Evolutionary conservation across 2,329 filamentous ascomycete species (phyloP), one percentile per base, ranked within the genome.

Genomic region (Cladosporium oxysporum): DNA sequence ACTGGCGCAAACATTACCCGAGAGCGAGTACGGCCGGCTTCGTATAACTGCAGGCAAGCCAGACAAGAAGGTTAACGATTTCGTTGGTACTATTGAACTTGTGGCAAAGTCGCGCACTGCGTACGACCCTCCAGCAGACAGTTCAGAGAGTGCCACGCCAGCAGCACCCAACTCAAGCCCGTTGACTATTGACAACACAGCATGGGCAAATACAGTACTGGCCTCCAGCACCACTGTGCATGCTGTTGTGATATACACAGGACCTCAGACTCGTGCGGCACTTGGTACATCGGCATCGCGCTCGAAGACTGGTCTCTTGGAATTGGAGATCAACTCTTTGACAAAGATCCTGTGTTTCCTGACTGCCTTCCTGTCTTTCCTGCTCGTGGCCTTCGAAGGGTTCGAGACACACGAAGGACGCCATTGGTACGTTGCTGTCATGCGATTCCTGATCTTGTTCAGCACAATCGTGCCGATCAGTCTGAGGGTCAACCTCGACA

Each of bases 381-480:
- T 96, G 50, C 85, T 99, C 10, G 95, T 99, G 5, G 93, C 92
- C 0, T 80, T 98, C 2, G 89, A 97, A 77, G 90, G 92, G 0
- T 95, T 97, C 69, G 84, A 89, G 10, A 75, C 74, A n/a, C 87
- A 87, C 1, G 83, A 88, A 63, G 87, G 85, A 23, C 66, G 69
- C 35, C 67, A 50, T 28, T 99, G 95, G 95, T 99, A 98, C 77
- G 88, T 98, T 71, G 94, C 96, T 70, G 96, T 98, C 73, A 95
- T 97, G 88, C 90, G 94, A n/a, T 99, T 98, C 76, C 81, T 99
- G 69, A 96, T 99, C 67, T 83, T 99, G 0, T 99, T 99, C 82
- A 98, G 94, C n/a, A 98, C 94, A 0, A 99, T 99, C 74, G 96
- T 99, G 29, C 95, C 95, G 1, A 97, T 99, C 78, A 96, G 93